Evolutionary conservation across 2,329 filamentous ascomycete genomes (phyloP), one percentile per base, ranked within the genome.

Genomic region (Sporothrix dimorphospora): DNA sequence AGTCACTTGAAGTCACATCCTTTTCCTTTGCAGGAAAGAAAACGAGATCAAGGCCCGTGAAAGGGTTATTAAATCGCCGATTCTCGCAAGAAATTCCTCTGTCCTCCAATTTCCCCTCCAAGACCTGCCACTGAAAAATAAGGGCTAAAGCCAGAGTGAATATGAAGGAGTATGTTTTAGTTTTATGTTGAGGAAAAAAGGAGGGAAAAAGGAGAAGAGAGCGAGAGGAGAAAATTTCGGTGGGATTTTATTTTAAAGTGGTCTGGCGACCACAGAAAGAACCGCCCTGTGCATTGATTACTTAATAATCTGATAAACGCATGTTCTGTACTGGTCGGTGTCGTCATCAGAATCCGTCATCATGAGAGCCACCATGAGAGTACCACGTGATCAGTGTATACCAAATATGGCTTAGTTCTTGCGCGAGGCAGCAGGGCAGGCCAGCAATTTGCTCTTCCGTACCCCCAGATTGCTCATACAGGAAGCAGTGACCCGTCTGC

Each of bases 71-170:
- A 49, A 14, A 38, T 49, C 65, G 65, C 45, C 65, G 16, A 67
- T 67, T 67, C 45, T 67, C 30, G 65, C 45, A 86, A 47, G 68
- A 66, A 70, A 19, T 85, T 83, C 76, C 75, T 89, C 88, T 90
- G 77, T 87, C 88, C 87, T 88, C 85, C 88, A 87, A 80, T 90
- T 90, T 90, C 89, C 89, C 89, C 88, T 90, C 89, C 86, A 85
- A 83, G 82, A 82, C 82, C 83, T 85, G 84, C 83, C 86, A 88
- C 85, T 83, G 86, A 81, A 75, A 70, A 34, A 51, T 65, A n/a
- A 74, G 73, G 79, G 83, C 83, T 80, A 83, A 86, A 87, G 84
- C 84, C 85, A 88, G 88, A 90, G 88, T 90, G 88, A 90, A 90
- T 90, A 89, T 86, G 87, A 82, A 85, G 84, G 83, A 83, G 83